Evolutionary conservation across 2,329 filamentous ascomycete species (phyloP).

Genomic region (Trichoderma sp.): DNA sequence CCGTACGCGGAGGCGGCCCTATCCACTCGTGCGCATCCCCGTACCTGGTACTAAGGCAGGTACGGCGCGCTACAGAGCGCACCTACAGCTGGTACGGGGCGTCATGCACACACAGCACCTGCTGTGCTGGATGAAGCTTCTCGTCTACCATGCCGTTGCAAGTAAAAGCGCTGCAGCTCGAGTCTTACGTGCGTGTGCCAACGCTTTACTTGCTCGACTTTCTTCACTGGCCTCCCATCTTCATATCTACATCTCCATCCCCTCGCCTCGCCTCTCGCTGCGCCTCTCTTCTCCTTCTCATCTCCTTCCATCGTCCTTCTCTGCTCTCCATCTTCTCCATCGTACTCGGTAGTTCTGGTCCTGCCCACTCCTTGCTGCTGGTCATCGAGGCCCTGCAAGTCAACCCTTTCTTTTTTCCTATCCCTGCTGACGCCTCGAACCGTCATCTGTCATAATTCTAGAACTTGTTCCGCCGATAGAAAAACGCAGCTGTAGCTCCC

Average conservation of each 20-base stretch:
- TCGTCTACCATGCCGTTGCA: neutral
- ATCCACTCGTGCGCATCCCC: neutral
- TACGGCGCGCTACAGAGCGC: slow-evolving; percentile 15
- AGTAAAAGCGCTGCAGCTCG: neutral
- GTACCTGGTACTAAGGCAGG: slow-evolving; percentile 21
- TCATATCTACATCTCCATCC: neutral
- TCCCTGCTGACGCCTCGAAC: slow-evolving; percentile 28
- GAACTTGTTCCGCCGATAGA: slow-evolving; percentile 18
- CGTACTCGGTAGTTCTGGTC: slow-evolving; percentile 20
- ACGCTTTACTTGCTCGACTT: neutral
- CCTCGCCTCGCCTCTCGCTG: neutral
- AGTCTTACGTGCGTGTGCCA: neutral
- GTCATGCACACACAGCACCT: neutral
- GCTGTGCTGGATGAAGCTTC: slow-evolving; percentile 8
- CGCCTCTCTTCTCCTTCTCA: slow-evolving; percentile 11
- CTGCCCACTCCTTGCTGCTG: slow-evolving; percentile 21
- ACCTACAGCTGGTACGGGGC: neutral
- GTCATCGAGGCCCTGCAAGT: slow-evolving; percentile 26
- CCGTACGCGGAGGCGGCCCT: neutral
- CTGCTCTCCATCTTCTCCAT: slow-evolving; percentile 19
- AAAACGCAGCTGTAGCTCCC: slow-evolving; percentile 14
- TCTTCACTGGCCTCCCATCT: neutral
- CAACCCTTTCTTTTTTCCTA: slow-evolving; percentile 25
- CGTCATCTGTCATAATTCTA: slow-evolving; percentile 25
- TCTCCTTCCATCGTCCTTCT: slow-evolving; percentile 7